Evolutionary conservation across 1,284 basidiomycete genomes (phyloP).

Genomic region (Schizophyllum amplum): DNA sequence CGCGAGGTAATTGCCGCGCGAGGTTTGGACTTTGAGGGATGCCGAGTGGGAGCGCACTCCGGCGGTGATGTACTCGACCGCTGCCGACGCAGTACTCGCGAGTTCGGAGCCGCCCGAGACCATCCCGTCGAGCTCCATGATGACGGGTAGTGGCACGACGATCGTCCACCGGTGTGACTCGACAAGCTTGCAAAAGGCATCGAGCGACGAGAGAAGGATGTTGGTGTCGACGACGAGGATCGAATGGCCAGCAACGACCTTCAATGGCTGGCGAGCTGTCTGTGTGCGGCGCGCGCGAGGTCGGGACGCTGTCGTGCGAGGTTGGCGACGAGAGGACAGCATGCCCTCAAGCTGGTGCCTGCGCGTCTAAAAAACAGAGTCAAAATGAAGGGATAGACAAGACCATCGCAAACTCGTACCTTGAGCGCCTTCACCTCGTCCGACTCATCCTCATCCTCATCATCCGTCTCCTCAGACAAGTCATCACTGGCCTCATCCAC

Average conservation of each 20-base stretch:
- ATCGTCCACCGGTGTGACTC: slow-evolving; percentile 83
- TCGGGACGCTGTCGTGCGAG: slow-evolving; percentile 18
- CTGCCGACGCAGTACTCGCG: slow-evolving; percentile 63
- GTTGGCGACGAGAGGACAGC: slow-evolving; percentile 34
- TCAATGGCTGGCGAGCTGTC: slow-evolving; percentile 33
- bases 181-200: slow-evolving; percentile 67
- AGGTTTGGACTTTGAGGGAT: slow-evolving; percentile 91
- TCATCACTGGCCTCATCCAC: slow-evolving; percentile 40
- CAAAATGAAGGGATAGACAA: slow-evolving; percentile 5
- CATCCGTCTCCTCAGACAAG: slow-evolving; percentile 37
- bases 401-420: slow-evolving; percentile 30
- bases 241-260: slow-evolving; percentile 80
- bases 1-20: slow-evolving; percentile 87
- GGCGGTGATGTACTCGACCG: slow-evolving; percentile 70
- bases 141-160: slow-evolving; percentile 85
- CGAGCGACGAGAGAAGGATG: slow-evolving; percentile 77
- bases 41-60: slow-evolving; percentile 67
- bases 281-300: slow-evolving; percentile 28
- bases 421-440: slow-evolving; percentile 73
- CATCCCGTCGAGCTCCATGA: slow-evolving; percentile 95
- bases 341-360: slow-evolving; percentile 57
- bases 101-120: slow-evolving; percentile 59
- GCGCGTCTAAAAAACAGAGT: slow-evolving; percentile 40
- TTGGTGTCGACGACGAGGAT: slow-evolving; percentile 93
- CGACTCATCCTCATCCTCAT: slow-evolving; percentile 55